Evolutionary conservation across 371 early-diverging fungal species (phyloP), one percentile per base, ranked within the genome.

Genomic region (Chytridiales sp.): DNA sequence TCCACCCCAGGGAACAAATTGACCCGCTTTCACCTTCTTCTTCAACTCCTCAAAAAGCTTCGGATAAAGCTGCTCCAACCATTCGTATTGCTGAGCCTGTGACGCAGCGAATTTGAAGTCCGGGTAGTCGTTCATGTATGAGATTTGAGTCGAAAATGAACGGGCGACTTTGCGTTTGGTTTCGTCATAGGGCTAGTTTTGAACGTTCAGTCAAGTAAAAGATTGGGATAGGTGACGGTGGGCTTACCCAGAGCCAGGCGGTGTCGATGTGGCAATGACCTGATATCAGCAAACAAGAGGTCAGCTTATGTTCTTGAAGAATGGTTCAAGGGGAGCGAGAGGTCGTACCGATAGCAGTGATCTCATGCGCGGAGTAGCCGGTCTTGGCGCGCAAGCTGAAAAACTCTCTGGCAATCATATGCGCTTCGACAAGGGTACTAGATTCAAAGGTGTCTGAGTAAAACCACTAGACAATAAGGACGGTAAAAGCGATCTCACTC

Each of bases 61-160:
- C 2, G 96, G 97, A 69, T 98, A 96, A 15, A 85, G 68, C 35
- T 85, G 76, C 42, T 85, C 75, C 5, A 94, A 78, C 95, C 95
- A 98, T 67, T 93, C 94, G 52, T 91, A 91, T 70, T 97, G 97
- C 72, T 95, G 95, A 3, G 91, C 94, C 74, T 95, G 96, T 59
- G 95, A 95, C 15, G 88, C 89, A 0, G 93, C 89, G 71, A 98
- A 98, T 31, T 76, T 81, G 72, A 87, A 95, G 15, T 89, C 88
- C 0, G 95, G 94, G 67, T 90, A 93, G 29, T 74, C 67, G 3
- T 94, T 90, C 75, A 95, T 88, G n/a, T 91, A 56, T 38, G 34
- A 31, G 47, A 73, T 73, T 64, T 78, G 98, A 9, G 92, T 88
- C 0, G 93, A 78, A 92, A 93, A 97, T 56, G 88, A 88, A 31